Conservation (phyloP, 1,284 basidiomycete genomes). For the Heterobasidion occidentale region DNA sequence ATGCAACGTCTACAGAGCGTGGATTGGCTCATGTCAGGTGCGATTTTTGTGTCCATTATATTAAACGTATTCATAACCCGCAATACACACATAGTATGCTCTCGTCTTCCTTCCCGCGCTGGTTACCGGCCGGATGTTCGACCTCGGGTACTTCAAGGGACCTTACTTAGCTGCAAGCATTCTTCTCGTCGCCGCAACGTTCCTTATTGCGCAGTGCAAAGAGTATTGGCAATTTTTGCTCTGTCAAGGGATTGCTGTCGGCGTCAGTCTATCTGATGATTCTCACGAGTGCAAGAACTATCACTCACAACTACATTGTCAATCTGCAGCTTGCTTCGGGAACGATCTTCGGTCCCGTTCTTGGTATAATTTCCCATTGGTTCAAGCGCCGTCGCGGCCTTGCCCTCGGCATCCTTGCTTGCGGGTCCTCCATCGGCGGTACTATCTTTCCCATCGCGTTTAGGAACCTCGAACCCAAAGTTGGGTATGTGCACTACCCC, state of each 20-base stretch:
- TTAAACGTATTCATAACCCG: not conserved
- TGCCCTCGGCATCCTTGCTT: constrained; percentile 33
- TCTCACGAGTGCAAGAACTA: constrained; percentile 7
- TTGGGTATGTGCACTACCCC: constrained; percentile 22
- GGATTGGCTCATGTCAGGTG: constrained; percentile 71
- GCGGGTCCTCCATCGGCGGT: constrained; percentile 37
- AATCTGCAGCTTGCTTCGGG: constrained; percentile 23
- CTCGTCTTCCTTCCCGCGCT: constrained; percentile 40
- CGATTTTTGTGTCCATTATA: not conserved
- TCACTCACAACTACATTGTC: not conserved
- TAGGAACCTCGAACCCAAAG: constrained; percentile 27
- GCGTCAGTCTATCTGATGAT: constrained; percentile 21
- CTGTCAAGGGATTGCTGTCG: constrained; percentile 37
- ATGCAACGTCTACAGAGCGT: constrained; percentile 25
- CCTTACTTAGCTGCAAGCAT: constrained; percentile 29
- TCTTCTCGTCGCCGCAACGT: constrained; percentile 33
- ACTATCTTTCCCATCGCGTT: constrained; percentile 34
- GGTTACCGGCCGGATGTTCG: constrained; percentile 45
- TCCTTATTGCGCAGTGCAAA: constrained; percentile 42
- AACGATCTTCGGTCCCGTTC: constrained; percentile 34
- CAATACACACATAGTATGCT: constrained; percentile 25
- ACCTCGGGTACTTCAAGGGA: constrained; percentile 39
- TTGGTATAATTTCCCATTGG: constrained; percentile 40
- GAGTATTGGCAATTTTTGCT: constrained; percentile 47
- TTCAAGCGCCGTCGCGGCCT: constrained; percentile 32